Conservation (phyloP, 176 grass and related monocot genomes). For the Oryza coarctata region DNA sequence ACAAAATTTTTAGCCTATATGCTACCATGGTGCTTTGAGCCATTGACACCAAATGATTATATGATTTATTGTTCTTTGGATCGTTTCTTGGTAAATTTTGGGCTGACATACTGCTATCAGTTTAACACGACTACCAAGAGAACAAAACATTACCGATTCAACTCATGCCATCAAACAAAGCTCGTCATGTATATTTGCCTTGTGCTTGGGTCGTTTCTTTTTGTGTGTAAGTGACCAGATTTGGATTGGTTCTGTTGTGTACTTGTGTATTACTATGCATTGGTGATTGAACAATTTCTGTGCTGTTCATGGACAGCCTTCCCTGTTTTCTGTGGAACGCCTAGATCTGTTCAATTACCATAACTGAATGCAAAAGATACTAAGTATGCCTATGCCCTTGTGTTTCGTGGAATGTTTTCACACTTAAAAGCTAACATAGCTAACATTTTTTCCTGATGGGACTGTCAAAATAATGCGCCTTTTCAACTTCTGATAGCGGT, state of each 20-base stretch:
- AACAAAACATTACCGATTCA: neutral
- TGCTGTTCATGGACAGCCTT: neutral
- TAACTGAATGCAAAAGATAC: neutral
- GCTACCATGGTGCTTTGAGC: neutral
- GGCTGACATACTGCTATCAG: slow-evolving; percentile 15
- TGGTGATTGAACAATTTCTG: no score
- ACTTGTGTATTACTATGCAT: no score
- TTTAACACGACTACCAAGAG: slow-evolving; percentile 1
- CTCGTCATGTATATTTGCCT: neutral
- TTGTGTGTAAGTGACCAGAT: no score
- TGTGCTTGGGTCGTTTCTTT: no score
- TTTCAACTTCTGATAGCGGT: no score
- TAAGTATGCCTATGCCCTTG: no score
- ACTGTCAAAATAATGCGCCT: no score
- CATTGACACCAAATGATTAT: slow-evolving; percentile 10
- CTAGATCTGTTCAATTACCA: neutral
- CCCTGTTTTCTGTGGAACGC: neutral
- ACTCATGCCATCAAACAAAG: neutral
- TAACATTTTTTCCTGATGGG: neutral
- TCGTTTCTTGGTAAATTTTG: neutral
- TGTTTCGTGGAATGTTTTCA: neutral
- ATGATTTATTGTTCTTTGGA: slow-evolving; percentile 5
- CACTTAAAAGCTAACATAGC: neutral
- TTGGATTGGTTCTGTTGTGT: no score
- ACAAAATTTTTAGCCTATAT: slow-evolving; percentile 34